Percentiles rank a stretch among this genome's conserved stretches.
phyloP scores from a whole-genome alignment of 176 grass and related monocot species.

The Phoenix dactylifera region DNA sequence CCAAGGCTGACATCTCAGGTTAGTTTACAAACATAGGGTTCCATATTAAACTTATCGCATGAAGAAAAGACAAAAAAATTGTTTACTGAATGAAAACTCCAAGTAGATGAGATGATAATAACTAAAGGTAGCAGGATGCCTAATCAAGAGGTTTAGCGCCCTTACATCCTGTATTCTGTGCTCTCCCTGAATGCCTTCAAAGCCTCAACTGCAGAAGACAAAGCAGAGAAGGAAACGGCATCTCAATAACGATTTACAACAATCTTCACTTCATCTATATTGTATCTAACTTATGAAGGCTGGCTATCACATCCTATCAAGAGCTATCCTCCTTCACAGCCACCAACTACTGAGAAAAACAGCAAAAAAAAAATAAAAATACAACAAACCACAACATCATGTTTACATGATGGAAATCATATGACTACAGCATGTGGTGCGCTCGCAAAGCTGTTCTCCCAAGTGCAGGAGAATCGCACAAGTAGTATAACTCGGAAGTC shows the following conservation, averaged over 20 bases:
- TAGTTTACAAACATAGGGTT: too few relatives aligned
- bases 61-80: too few relatives aligned
- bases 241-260: neutral
- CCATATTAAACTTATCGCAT: too few relatives aligned
- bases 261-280: too few relatives aligned
- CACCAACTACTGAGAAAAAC: too few relatives aligned
- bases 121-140: too few relatives aligned
- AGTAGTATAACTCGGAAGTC: too few relatives aligned
- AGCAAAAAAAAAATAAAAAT: neutral
- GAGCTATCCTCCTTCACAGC: neutral
- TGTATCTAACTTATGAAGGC: neutral
- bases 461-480: too few relatives aligned
- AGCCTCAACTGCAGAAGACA: conserved; percentile 42
- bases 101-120: too few relatives aligned
- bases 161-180: conserved; percentile 64
- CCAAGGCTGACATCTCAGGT: too few relatives aligned
- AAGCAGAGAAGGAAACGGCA: conserved; percentile 13
- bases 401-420: conserved; percentile 81
- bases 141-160: neutral
- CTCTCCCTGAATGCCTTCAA: conserved; percentile 63
- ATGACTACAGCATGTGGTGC: conserved; percentile 70
- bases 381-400: neutral
- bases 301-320: neutral
- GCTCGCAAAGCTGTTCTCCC: too few relatives aligned
- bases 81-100: too few relatives aligned